phyloP scores from a whole-genome alignment of 2,329 filamentous ascomycete genomes.

The Shiraia sp. region DNA sequence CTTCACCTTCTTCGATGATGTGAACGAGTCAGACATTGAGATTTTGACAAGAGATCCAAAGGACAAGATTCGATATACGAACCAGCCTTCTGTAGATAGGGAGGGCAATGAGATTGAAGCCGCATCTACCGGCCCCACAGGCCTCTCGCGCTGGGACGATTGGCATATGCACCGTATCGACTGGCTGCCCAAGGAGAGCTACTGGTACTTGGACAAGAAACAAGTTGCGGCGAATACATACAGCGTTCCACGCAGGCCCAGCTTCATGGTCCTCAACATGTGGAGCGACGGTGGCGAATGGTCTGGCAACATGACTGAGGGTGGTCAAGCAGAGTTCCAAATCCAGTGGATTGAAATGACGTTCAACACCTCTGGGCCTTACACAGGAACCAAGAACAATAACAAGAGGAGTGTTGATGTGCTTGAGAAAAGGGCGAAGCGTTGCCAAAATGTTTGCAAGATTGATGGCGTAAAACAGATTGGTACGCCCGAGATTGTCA shows the following conservation, averaged over 20 bases:
- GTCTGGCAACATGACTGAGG: constrained; percentile 62
- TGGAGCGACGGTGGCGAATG: constrained; percentile 65
- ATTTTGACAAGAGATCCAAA: constrained; percentile 54
- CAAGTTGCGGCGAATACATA: constrained; percentile 58
- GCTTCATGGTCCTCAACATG: constrained; percentile 61
- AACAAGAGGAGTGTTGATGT: constrained; percentile 17
- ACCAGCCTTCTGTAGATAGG: constrained; percentile 59
- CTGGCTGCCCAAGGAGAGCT: constrained; percentile 58
- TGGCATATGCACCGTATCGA: constrained; percentile 65
- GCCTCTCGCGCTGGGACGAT: constrained; percentile 56
- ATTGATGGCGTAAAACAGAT: constrained; percentile 41
- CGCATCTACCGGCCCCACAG: constrained; percentile 55
- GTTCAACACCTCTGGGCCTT: constrained; percentile 50
- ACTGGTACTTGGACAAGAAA: constrained; percentile 60
- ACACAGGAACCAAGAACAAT: constrained; percentile 13
- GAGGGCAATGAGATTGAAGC: constrained; percentile 50
- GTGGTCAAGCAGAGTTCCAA: constrained; percentile 58
- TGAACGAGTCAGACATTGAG: constrained; percentile 58
- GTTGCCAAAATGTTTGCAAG: constrained; percentile 42
- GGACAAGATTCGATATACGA: constrained; percentile 58
- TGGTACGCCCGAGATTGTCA: constrained; percentile 42
- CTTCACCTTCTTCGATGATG: constrained; percentile 59
- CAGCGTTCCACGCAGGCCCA: constrained; percentile 58
- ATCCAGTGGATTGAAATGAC: constrained; percentile 67
- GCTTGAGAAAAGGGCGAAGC: constrained; percentile 25